phyloP scores from a whole-genome alignment of 2,329 filamentous ascomycete species.

The Alternaria ventricosa region DNA sequence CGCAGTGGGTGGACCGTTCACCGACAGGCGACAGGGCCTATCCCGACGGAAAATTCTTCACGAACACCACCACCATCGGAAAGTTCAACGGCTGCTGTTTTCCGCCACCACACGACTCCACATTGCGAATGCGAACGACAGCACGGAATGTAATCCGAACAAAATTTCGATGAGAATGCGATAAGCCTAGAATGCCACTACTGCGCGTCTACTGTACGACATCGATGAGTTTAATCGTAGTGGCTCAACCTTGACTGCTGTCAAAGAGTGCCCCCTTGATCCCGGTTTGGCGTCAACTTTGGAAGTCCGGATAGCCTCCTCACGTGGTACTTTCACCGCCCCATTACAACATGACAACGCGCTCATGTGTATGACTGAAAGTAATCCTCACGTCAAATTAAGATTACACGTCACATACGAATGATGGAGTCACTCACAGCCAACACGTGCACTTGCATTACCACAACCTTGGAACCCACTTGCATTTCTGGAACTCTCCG shows the following conservation, averaged over 20 bases:
- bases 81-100: not conserved
- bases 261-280: not conserved
- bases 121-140: not conserved
- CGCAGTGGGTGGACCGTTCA: not conserved
- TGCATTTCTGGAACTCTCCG: too few relatives aligned
- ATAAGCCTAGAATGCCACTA: not conserved
- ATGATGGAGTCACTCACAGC: not conserved
- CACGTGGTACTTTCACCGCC: not conserved
- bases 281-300: not conserved
- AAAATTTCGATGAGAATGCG: not conserved
- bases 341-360: not conserved
- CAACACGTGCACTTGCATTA: not conserved
- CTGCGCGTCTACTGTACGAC: not conserved
- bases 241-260: not conserved
- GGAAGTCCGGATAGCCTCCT: not conserved
- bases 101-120: not conserved
- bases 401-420: not conserved
- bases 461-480: not conserved
- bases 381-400: too few relatives aligned
- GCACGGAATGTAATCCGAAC: not conserved
- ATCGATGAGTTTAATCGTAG: not conserved
- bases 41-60: slow-evolving; percentile 12
- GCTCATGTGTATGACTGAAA: not conserved
- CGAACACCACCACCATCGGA: not conserved
- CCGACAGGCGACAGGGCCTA: not conserved